These are phyloP conservation scores for Calonectria leucothoes DNA, from an alignment of 2,329 filamentous ascomycete species.

Conservation along the genomic window DNA sequence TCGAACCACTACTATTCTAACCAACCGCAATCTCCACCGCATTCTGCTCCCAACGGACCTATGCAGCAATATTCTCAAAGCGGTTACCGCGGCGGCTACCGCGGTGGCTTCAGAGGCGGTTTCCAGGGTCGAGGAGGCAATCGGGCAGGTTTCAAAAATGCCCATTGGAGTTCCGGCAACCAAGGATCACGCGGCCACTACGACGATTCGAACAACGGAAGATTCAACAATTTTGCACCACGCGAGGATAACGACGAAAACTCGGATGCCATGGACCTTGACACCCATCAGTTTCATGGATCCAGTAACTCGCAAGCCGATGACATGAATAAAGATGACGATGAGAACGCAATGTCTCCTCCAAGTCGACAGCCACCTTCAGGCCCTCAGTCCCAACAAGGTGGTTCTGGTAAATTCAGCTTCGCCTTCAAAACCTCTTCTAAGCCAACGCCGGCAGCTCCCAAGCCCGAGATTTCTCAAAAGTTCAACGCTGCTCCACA, in stretches of 20 bases:
- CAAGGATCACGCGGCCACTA: constrained; percentile 37
- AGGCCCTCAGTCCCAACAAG: constrained; percentile 61
- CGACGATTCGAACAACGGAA: constrained; percentile 34
- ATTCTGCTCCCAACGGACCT: constrained; percentile 68
- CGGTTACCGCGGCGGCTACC: constrained; percentile 57
- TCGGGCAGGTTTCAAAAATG: constrained; percentile 73
- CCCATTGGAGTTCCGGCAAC: constrained; percentile 73
- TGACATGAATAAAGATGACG: constrained; percentile 51
- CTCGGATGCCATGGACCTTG: constrained; percentile 29
- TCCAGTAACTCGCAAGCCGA: constrained; percentile 20
- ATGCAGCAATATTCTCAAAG: constrained; percentile 63
- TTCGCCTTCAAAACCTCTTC: constrained; percentile 89
- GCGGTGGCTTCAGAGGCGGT: constrained; percentile 72
- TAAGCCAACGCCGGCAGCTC: constrained; percentile 66
- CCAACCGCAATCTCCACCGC: constrained; percentile 60
- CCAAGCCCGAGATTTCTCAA: constrained; percentile 74
- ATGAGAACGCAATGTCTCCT: constrained; percentile 64
- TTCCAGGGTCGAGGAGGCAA: constrained; percentile 63
- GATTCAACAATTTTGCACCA: constrained; percentile 27
- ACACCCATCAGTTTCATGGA: constrained; percentile 42
- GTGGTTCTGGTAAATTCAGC: constrained; percentile 79
- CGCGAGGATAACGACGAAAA: constrained; percentile 29
- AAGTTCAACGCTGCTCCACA: constrained; percentile 74
- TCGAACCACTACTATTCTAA: constrained; percentile 66
- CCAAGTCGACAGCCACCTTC: constrained; percentile 65